Conservation (phyloP, 352 stramenopile genomes). For the Phytophthora tentaculata region DNA sequence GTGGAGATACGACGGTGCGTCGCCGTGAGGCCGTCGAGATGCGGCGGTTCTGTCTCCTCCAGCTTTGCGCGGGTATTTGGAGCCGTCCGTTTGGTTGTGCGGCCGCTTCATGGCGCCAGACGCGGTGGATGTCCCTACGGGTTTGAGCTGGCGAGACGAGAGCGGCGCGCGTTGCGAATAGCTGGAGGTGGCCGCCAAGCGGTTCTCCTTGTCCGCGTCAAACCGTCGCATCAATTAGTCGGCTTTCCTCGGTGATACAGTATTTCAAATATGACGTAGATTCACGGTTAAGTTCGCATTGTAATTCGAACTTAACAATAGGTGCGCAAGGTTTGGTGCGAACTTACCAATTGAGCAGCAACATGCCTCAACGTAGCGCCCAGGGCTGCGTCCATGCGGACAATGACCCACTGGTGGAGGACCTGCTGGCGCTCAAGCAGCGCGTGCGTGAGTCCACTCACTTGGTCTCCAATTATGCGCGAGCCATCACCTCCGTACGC, state of each 20-base stretch:
- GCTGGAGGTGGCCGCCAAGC: conserved; percentile 25
- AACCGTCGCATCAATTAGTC: conserved; percentile 54
- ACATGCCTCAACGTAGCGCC: conserved; percentile 24
- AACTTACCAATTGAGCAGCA: background rate
- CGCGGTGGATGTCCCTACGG: conserved; percentile 4
- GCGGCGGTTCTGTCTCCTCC: conserved; percentile 23
- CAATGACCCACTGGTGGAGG: conserved; percentile 79
- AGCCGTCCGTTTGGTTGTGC: conserved; percentile 34
- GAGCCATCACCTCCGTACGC: conserved; percentile 78
- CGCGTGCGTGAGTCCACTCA: conserved; percentile 73
- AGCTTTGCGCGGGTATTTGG: conserved; percentile 40
- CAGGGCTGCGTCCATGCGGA: conserved; percentile 58
- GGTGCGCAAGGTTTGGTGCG: background rate
- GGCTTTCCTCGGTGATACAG: conserved; percentile 11
- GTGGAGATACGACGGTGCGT: conserved; percentile 29
- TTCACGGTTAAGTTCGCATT: conserved; percentile 15
- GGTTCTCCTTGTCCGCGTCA: conserved; percentile 77
- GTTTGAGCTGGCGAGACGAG: conserved; percentile 28
- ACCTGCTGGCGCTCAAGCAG: conserved; percentile 62
- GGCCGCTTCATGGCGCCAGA: conserved; percentile 40
- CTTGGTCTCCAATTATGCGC: conserved; percentile 64
- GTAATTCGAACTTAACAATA: background rate
- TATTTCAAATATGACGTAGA: conserved; percentile 10
- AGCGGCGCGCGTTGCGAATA: conserved; percentile 28
- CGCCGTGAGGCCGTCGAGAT: conserved; percentile 28